Percentiles rank a stretch among this genome's conserved stretches.
Evolutionary conservation across 2,329 filamentous ascomycete genomes (phyloP).

Genomic region (Xenoacremonium recifei): DNA sequence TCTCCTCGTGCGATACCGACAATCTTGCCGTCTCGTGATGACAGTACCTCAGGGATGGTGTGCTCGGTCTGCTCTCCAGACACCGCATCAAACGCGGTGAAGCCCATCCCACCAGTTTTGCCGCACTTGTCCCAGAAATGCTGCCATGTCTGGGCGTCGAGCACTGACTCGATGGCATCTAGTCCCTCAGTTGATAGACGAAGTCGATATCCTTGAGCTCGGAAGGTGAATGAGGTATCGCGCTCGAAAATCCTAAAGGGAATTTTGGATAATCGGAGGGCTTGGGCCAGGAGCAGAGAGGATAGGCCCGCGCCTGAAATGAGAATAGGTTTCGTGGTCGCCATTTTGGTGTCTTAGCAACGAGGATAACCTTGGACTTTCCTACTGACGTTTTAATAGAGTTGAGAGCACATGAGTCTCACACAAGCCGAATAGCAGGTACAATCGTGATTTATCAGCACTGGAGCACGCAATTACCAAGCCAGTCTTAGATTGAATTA

Average conservation of each 20-base stretch:
- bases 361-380: too few relatives aligned
- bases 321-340: slow-evolving; percentile 33
- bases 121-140: slow-evolving; percentile 60
- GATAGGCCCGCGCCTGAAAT: slow-evolving; percentile 45
- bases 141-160: slow-evolving; percentile 45
- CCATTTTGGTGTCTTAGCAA: slow-evolving; percentile 15
- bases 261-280: slow-evolving; percentile 39
- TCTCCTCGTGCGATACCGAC: slow-evolving; percentile 62
- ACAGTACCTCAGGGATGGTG: slow-evolving; percentile 32
- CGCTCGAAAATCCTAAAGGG: slow-evolving; percentile 58
- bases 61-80: slow-evolving; percentile 45
- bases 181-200: slow-evolving; percentile 56
- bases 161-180: slow-evolving; percentile 59
- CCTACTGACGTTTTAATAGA: too few relatives aligned
- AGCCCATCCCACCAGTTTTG: slow-evolving; percentile 57
- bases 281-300: slow-evolving; percentile 43
- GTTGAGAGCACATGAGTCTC: too few relatives aligned
- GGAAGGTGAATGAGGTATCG: slow-evolving; percentile 48
- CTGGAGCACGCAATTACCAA: too few relatives aligned
- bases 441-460: too few relatives aligned
- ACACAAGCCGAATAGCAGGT: too few relatives aligned
- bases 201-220: slow-evolving; percentile 62
- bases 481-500: too few relatives aligned
- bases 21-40: slow-evolving; percentile 55
- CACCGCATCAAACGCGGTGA: slow-evolving; percentile 49